phyloP scores from a whole-genome alignment of 2,329 filamentous ascomycete species.

The Juglanconis sp. region DNA sequence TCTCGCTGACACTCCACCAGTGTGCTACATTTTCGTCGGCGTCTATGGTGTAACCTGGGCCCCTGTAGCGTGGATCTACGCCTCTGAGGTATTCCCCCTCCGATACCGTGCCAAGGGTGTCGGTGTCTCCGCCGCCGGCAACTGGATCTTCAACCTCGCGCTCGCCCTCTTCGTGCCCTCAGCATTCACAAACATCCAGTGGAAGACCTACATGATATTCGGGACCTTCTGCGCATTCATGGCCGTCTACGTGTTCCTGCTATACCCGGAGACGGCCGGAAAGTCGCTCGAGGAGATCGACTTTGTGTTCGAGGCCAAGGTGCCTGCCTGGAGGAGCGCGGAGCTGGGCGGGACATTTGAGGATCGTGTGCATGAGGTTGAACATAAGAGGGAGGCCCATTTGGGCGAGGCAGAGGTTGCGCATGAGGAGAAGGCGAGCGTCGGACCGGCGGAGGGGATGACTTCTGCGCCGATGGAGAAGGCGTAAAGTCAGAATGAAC shows the following conservation, averaged over 20 bases:
- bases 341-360: conserved; percentile 11
- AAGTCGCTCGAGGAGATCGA: conserved; percentile 55
- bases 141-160: conserved; percentile 51
- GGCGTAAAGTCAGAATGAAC: neutral
- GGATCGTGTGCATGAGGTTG: conserved; percentile 7
- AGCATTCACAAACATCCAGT: conserved; percentile 43
- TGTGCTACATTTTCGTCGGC: conserved; percentile 41
- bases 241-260: conserved; percentile 50
- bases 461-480: conserved; percentile 1
- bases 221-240: conserved; percentile 49
- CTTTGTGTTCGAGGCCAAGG: conserved; percentile 40
- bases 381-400: conserved; percentile 1
- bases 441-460: neutral
- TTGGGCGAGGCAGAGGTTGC: neutral
- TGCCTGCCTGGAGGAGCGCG: conserved; percentile 13
- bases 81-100: conserved; percentile 39
- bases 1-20: neutral
- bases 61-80: conserved; percentile 31
- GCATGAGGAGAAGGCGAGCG: conserved; percentile 5
- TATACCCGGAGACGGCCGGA: conserved; percentile 55
- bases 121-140: conserved; percentile 47
- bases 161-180: conserved; percentile 47
- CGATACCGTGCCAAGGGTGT: conserved; percentile 51
- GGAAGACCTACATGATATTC: conserved; percentile 52
- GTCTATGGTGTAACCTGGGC: conserved; percentile 33